These are phyloP conservation scores for Cichorium intybus DNA, from an alignment of 140 eudicot genomes.

Conservation along the genomic window DNA sequence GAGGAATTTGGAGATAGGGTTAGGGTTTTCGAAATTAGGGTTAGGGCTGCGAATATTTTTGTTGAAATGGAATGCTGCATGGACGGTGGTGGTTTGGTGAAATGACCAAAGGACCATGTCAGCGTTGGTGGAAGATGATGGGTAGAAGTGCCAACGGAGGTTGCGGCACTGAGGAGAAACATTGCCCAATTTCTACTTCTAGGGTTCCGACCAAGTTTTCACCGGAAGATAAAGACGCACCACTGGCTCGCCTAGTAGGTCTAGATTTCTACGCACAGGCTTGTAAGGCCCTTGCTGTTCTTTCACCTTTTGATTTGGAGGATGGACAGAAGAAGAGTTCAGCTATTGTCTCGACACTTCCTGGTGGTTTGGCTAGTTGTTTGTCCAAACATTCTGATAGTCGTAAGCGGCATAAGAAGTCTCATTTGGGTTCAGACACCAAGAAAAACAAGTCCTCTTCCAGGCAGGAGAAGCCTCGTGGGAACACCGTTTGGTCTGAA, in stretches of 20 bases:
- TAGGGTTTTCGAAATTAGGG: constrained; percentile 24
- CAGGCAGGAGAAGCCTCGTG: constrained; percentile 41
- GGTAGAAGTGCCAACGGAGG: constrained; percentile 65
- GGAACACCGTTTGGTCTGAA: constrained; percentile 56
- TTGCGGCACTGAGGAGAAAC: constrained; percentile 57
- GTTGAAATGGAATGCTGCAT: constrained; percentile 46
- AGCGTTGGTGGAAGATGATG: constrained; percentile 57
- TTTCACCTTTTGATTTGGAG: constrained; percentile 73
- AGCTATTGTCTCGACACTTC: constrained; percentile 36
- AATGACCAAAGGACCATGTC: constrained; percentile 62
- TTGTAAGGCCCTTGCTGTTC: constrained; percentile 60
- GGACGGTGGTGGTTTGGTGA: constrained; percentile 36
- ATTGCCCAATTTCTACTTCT: constrained; percentile 37
- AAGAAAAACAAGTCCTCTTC: constrained; percentile 44
- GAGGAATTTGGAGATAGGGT: not conserved
- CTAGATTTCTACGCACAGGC: constrained; percentile 77
- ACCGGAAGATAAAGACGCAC: constrained; percentile 1
- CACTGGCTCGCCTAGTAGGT: constrained; percentile 17
- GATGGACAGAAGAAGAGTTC: constrained; percentile 34
- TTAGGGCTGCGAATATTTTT: constrained; percentile 7
- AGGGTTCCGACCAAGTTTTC: constrained; percentile 29
- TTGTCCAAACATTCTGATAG: constrained; percentile 55
- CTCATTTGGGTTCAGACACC: constrained; percentile 51
- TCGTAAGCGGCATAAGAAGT: constrained; percentile 75
- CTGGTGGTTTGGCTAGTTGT: constrained; percentile 59